Base-by-base conservation (phyloP, 129 eudicot genomes). In the Ambrosia artemisiifolia region DNA sequence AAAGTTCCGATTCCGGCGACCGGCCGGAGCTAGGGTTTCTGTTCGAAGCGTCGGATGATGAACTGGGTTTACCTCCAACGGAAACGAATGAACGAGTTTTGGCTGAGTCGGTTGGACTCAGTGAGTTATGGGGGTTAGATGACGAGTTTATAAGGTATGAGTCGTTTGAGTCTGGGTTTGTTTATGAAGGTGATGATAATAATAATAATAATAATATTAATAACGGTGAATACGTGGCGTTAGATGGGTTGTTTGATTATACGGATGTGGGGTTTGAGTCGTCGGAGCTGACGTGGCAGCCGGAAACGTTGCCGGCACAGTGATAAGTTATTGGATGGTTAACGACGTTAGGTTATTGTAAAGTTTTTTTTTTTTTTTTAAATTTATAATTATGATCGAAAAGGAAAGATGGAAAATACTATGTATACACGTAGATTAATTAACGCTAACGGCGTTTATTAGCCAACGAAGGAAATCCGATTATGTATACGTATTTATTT, bases 161-260 rank as follows among this genome's bases (percentile, higher is more conserved):
- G 56, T 81, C 96, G 79, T 86, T 86, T 17, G 97, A 74, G 67
- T 74, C 66, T 43, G 91, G 84, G 7, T 65, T 75, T 33, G 81
- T 65, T 33, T 81, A 75, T 14, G 70, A 24, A 3, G 68, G 56
- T 50, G 43, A 43, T 11, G 65, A 43, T 75, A 42, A 43, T 75
- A 50, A 46, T 75, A 42, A 43, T 75, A 50, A 46, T 50, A 66
- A 16, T 44, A 28, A 46, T 13, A 33, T 34, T 17, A 60, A 13
- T 8, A 30, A 13, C 74, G 73, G 84, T 19, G 95, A 86, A 72
- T 91, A 79, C 74, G 86, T 83, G 83, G 76, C 94, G 68, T 19
- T 88, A 18, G 97, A 92, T 65, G 97, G 97, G 28, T 40, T 92
- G 70, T 88, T 88, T 73, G 97, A 92, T 81, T 75, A 88, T 72